phyloP scores from a whole-genome alignment of 495 filamentous ascomycete genomes.

The Aspergillus egyptiacus region DNA sequence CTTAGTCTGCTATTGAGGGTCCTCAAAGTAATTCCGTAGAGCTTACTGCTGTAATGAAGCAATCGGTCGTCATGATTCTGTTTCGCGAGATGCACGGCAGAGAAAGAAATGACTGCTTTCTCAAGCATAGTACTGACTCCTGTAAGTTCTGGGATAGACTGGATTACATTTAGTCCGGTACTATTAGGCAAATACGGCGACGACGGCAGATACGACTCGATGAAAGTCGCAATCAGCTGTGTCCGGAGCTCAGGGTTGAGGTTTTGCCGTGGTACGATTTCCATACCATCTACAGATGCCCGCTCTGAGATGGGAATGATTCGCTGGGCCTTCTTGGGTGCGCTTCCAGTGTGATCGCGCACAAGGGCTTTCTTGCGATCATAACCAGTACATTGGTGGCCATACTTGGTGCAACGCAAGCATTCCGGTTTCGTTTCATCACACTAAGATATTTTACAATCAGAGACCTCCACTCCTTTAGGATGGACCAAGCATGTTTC shows the following conservation, averaged over 20 bases:
- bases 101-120: slow-evolving; percentile 18
- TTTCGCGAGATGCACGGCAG: slow-evolving; percentile 21
- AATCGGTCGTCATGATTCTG: slow-evolving; percentile 14
- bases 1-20: slow-evolving; percentile 17
- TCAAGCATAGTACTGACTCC: slow-evolving; percentile 15
- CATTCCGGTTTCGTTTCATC: slow-evolving; percentile 26
- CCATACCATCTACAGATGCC: not conserved
- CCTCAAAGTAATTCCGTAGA: slow-evolving; percentile 20
- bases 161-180: slow-evolving; percentile 11
- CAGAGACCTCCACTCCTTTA: slow-evolving; percentile 1
- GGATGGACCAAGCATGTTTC: not conserved
- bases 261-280: slow-evolving; percentile 15
- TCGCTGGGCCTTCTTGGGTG: slow-evolving; percentile 5
- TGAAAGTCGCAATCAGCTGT: slow-evolving; percentile 17
- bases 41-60: slow-evolving; percentile 19
- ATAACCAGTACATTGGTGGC: slow-evolving; percentile 25
- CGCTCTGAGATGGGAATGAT: not conserved
- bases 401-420: slow-evolving; percentile 24
- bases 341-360: slow-evolving; percentile 5
- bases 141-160: slow-evolving; percentile 14
- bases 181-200: slow-evolving; percentile 3
- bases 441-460: slow-evolving; percentile 18
- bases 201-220: slow-evolving; percentile 11
- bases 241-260: slow-evolving; percentile 13
- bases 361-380: slow-evolving; percentile 20